These are phyloP conservation scores for Penstemon barbatus DNA, from an alignment of 257 asterid genomes.

Conservation along the genomic window DNA sequence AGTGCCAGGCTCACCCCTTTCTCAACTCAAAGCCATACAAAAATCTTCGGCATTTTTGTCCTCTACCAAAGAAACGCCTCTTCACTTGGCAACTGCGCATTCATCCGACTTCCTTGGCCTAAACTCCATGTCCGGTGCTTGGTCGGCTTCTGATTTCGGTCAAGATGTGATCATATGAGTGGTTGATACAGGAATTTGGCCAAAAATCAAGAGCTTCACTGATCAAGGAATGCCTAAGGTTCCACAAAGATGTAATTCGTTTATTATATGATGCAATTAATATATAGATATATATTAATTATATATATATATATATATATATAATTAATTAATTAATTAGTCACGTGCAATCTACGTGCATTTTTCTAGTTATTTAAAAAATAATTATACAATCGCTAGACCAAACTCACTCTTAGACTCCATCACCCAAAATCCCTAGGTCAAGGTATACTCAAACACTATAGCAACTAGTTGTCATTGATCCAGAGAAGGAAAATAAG, in stretches of 20 bases:
- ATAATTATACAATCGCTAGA: no score
- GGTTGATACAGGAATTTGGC: conserved; percentile 55
- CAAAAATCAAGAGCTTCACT: conserved; percentile 47
- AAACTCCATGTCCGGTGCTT: conserved; percentile 36
- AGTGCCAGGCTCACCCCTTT: conserved; percentile 45
- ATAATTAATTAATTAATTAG: no score
- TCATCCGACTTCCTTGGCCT: conserved; percentile 48
- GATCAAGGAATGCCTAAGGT: conserved; percentile 42
- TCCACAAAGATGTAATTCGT: conserved; percentile 20
- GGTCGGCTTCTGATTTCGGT: conserved; percentile 47
- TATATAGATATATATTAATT: no score
- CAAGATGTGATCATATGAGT: conserved; percentile 45
- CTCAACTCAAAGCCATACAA: conserved; percentile 32
- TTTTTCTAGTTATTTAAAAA: no score
- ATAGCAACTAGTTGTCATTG: no score
- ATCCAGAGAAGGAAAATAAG: no score
- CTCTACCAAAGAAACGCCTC: conserved; percentile 30
- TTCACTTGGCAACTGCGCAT: conserved; percentile 42
- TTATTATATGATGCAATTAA: no score
- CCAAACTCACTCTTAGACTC: no score
- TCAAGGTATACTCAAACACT: no score
- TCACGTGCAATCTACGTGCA: no score
- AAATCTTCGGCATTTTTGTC: conserved; percentile 39
- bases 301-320: no score
- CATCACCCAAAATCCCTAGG: no score